Percentiles rank a stretch among this genome's conserved stretches.
phyloP scores from a whole-genome alignment of 331 rosid species.

The Phaseolus coccineus region DNA sequence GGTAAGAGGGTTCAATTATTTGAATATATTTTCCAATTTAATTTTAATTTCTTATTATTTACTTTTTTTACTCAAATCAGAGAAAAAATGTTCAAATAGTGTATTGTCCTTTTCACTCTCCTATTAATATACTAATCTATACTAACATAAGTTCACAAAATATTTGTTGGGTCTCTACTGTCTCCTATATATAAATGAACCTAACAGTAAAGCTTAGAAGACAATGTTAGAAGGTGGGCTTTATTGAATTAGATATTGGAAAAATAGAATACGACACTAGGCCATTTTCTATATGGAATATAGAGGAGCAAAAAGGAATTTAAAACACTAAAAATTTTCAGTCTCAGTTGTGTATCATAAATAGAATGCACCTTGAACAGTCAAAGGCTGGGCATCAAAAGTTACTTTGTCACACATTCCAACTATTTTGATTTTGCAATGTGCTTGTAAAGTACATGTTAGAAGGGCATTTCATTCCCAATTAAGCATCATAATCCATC shows the following conservation, averaged over 20 bases:
- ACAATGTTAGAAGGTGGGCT: neutral
- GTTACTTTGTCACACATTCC: slow-evolving; percentile 8
- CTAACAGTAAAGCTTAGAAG: neutral
- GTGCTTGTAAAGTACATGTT: neutral
- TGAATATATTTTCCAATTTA: slow-evolving; percentile 4
- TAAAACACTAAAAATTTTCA: neutral
- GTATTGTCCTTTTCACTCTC: slow-evolving; percentile 13
- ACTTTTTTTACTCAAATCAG: neutral
- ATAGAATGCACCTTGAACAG: neutral
- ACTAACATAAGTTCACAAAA: slow-evolving; percentile 7
- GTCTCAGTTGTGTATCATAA: neutral
- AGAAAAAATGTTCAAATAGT: neutral
- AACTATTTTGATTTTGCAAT: neutral
- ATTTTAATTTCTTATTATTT: slow-evolving; percentile 1
- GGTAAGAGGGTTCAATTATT: neutral
- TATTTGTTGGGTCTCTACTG: neutral
- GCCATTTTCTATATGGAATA: neutral
- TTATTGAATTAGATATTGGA: neutral
- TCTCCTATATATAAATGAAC: slow-evolving; percentile 21
- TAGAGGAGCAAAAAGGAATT: neutral
- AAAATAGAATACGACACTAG: neutral
- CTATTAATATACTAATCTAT: neutral
- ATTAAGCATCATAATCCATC: slow-evolving; percentile 17
- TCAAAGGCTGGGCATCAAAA: slow-evolving; percentile 11
- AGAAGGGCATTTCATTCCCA: neutral